Conservation (phyloP, 116 monocot genomes). For the Phalaenopsis hybrid region DNA sequence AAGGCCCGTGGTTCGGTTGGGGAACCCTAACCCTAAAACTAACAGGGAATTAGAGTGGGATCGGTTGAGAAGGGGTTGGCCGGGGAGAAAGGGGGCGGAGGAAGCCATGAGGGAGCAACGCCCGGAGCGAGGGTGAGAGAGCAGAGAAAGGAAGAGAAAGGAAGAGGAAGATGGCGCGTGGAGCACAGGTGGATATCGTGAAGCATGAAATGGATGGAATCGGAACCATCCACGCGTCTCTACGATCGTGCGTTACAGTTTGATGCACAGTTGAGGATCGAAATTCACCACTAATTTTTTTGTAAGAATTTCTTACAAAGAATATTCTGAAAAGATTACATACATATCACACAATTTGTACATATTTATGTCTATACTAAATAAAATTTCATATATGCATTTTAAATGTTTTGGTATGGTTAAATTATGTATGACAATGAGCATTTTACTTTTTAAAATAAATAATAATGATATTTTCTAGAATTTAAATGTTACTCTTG, state of each 20-base stretch:
- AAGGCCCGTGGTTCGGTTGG: not conserved
- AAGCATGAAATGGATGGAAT: not conserved
- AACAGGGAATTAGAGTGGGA: not conserved
- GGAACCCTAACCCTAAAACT: slow-evolving; percentile 6
- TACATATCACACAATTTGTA: too few species aligned
- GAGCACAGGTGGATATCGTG: not conserved
- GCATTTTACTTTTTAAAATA: too few species aligned
- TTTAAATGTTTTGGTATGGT: too few species aligned
- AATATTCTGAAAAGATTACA: too few species aligned
- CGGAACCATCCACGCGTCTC: not conserved
- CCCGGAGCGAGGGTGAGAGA: not conserved
- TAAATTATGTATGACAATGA: too few species aligned
- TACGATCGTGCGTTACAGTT: too few species aligned
- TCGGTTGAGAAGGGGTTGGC: slow-evolving; percentile 11
- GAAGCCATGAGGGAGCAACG: slow-evolving; percentile 12
- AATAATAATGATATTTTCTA: too few species aligned
- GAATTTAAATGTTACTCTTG: too few species aligned
- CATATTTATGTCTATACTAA: too few species aligned
- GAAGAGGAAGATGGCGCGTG: not conserved
- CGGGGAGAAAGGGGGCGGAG: slow-evolving; percentile 8
- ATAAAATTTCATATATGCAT: too few species aligned
- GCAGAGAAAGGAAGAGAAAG: not conserved
- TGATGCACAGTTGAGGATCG: not conserved
- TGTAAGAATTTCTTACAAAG: too few species aligned
- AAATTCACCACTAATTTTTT: too few species aligned